Evolutionary conservation across 495 filamentous ascomycete species (phyloP).

Genomic region (Trichoderma gamsii): DNA sequence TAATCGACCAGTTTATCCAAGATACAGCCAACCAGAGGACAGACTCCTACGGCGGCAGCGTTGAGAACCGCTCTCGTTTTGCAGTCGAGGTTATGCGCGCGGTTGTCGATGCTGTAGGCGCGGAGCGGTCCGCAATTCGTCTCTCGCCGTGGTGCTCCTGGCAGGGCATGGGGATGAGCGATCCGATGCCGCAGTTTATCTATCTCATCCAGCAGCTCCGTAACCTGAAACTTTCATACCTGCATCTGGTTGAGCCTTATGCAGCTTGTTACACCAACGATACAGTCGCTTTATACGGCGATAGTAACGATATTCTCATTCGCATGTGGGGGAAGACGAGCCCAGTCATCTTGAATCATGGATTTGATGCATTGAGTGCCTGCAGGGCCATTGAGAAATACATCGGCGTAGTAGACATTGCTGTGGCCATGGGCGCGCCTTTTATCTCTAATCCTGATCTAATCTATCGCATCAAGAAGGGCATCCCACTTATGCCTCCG

Average conservation of each 20-base stretch:
- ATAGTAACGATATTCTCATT: background rate
- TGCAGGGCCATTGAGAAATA: background rate
- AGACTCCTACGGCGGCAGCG: constrained; percentile 54
- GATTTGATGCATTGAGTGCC: background rate
- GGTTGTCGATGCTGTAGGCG: background rate
- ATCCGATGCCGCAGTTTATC: too few species aligned
- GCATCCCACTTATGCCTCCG: background rate
- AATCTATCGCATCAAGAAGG: background rate
- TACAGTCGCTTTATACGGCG: background rate
- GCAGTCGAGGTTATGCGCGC: constrained; percentile 38
- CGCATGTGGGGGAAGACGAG: background rate
- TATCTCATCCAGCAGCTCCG: background rate
- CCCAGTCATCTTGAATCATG: background rate
- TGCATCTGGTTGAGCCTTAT: background rate
- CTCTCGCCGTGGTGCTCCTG: too few species aligned
- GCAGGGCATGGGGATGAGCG: too few species aligned
- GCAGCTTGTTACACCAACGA: background rate
- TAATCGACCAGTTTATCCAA: constrained; percentile 58
- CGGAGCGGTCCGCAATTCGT: background rate
- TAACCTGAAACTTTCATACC: background rate
- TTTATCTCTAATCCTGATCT: background rate
- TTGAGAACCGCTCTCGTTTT: constrained; percentile 51
- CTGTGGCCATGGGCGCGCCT: background rate
- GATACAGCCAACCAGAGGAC: constrained; percentile 51
- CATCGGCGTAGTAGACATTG: background rate